Base-by-base conservation (phyloP, 2,329 filamentous ascomycete species). In the Microsporum canis region DNA sequence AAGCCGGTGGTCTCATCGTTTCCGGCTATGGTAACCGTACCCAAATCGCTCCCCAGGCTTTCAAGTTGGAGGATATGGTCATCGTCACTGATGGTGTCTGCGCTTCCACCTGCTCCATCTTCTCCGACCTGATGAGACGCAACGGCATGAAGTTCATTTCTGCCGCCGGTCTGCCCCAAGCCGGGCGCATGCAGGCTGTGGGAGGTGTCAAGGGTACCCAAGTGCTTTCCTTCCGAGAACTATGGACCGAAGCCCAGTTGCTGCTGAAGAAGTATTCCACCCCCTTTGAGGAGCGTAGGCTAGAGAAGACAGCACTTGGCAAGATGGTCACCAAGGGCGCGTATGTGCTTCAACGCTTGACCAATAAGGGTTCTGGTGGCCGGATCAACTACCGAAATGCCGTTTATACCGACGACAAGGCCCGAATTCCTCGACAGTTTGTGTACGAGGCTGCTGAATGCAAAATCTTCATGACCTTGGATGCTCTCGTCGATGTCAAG, bases 391-490 rank as follows among this genome's bases (percentile, higher is more conserved):
- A 76, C 17, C 69, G 75, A 47, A 77, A 80, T 62, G 70, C 76
- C 53, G 76, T 79, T 60, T 73, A 75, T 58, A 71, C 76, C 5
- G 74, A 73, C 27, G 77, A 79, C 58, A 67, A 77, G 29, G 59
- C 71, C 45, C 69, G 72, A 47, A 69, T 76, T 0, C 80, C 84
- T 12, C 71, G 80, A n/a, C 85, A 88, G 65, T 87, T 86, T 66
- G 71, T 81, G 1, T 82, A 83, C 60, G 80, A 85, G 64, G 77
- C 82, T 0, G 81, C 84, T 0, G 80, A 84, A 65, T 87, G 84
- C 64, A 76, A 83, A 3, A 69, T 86, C 8, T 87, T 79, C 67
- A 85, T 81, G 63, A 84, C 84, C 1, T 68, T 75, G 14, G 71
- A 75, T 2, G 84, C 83, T 70, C 71, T 82, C 36, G 70, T 76